These are phyloP conservation scores for Termitomyces sp. DNA, from an alignment of 768 basidiomycete species.

Conservation along the genomic window DNA sequence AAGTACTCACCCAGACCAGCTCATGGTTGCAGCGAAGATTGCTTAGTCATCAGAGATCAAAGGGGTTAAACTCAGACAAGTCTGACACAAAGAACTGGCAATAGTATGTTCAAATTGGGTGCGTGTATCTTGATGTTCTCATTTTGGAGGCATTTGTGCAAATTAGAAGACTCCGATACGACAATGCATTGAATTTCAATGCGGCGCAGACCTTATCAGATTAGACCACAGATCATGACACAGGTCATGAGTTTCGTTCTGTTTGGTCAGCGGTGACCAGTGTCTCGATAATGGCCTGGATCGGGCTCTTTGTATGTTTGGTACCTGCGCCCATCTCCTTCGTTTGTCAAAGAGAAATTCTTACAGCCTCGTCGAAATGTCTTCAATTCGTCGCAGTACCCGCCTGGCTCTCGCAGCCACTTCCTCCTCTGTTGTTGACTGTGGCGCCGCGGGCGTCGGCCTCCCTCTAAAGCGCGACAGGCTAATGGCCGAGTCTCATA, in stretches of 20 bases:
- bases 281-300: neutral
- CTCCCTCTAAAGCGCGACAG: neutral
- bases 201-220: neutral
- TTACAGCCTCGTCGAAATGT: neutral
- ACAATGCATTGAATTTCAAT: neutral
- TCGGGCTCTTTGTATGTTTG: neutral
- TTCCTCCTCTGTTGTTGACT: neutral
- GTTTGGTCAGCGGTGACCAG: neutral
- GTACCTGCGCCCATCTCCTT: neutral
- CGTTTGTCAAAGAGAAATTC: neutral
- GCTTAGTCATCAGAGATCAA: constrained; percentile 13
- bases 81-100: neutral
- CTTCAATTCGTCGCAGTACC: constrained; percentile 3
- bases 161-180: neutral
- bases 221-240: neutral
- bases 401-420: constrained; percentile 6
- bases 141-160: neutral
- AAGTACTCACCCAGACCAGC: constrained; percentile 24
- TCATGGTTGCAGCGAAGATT: constrained; percentile 16
- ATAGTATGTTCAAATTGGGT: neutral
- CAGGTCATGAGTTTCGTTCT: neutral
- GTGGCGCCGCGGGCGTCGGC: neutral
- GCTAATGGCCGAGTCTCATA: neutral
- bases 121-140: neutral
- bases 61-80: neutral